phyloP scores from a whole-genome alignment of 306 rosid species.

The Sicyos edulis region DNA sequence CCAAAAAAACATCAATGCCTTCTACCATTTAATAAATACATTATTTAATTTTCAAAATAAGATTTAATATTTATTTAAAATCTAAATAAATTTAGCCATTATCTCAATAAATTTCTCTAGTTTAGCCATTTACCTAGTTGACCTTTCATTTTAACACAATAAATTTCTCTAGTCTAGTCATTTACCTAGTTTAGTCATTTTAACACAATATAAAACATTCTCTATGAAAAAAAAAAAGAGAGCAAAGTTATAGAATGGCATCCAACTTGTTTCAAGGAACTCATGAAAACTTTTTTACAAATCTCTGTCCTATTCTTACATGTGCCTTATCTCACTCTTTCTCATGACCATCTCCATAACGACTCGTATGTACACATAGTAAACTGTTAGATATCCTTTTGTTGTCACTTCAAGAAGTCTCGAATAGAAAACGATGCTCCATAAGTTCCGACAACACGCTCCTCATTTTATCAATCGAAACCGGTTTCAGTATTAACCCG shows the following conservation, averaged over 20 bases:
- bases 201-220: no score
- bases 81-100: no score
- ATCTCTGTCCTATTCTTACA: not conserved
- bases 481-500: constrained; percentile 73
- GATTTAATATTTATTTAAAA: no score
- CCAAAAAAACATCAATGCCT: no score
- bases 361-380: constrained; percentile 8
- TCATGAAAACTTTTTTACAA: constrained; percentile 7
- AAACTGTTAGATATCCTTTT: not conserved
- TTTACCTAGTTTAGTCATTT: no score
- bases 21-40: no score
- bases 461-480: constrained; percentile 89
- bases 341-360: not conserved
- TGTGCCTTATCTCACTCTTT: not conserved
- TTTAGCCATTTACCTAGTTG: no score
- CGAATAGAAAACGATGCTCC: constrained; percentile 64
- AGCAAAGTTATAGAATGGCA: not conserved
- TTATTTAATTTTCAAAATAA: no score
- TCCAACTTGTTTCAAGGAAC: constrained; percentile 3
- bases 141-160: no score
- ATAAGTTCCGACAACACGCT: constrained; percentile 58
- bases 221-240: no score
- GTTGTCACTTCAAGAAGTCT: constrained; percentile 25
- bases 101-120: no score
- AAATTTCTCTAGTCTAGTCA: no score